Evolutionary conservation across 2,329 filamentous ascomycete genomes (phyloP).

Genomic region (Meredithiella fracta): DNA sequence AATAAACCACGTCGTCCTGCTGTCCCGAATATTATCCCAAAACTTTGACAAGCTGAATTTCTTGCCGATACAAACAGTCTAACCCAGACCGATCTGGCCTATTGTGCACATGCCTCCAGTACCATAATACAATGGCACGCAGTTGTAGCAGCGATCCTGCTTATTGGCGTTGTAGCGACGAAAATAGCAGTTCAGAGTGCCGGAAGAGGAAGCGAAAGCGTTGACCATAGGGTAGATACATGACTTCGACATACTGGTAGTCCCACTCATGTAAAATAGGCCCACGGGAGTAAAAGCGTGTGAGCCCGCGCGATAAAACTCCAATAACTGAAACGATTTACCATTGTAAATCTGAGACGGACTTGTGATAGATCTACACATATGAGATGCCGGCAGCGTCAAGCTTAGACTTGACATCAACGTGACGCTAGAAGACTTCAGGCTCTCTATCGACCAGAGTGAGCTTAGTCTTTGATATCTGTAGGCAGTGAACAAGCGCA

Average conservation of each 20-base stretch:
- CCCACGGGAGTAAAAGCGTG: constrained; percentile 38
- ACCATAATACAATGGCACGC: constrained; percentile 64
- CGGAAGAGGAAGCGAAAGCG: constrained; percentile 18
- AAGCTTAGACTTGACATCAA: constrained; percentile 38
- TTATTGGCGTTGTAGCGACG: constrained; percentile 18
- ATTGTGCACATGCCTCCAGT: constrained; percentile 49
- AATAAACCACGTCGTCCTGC: constrained; percentile 51
- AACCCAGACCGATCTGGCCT: constrained; percentile 32
- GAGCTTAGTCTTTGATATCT: constrained; percentile 40
- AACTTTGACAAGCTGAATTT: constrained; percentile 55
- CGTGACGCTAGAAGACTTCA: constrained; percentile 38
- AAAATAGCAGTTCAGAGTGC: constrained; percentile 17
- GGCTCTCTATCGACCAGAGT: constrained; percentile 51
- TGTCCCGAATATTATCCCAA: constrained; percentile 55
- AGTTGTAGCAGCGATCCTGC: constrained; percentile 46
- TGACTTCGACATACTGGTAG: constrained; percentile 60
- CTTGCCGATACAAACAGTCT: constrained; percentile 44
- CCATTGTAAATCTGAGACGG: constrained; percentile 26
- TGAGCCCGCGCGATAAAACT: constrained; percentile 37
- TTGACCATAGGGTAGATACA: constrained; percentile 40
- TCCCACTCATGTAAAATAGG: constrained; percentile 60
- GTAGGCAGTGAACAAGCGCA: constrained; percentile 48
- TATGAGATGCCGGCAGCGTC: constrained; percentile 32
- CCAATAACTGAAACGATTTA: constrained; percentile 34
- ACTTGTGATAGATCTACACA: constrained; percentile 35